Percentiles rank a stretch among this genome's conserved stretches.
Evolutionary conservation across 208 protist species (phyloP).

Genomic region (Crithidia thermophila): DNA sequence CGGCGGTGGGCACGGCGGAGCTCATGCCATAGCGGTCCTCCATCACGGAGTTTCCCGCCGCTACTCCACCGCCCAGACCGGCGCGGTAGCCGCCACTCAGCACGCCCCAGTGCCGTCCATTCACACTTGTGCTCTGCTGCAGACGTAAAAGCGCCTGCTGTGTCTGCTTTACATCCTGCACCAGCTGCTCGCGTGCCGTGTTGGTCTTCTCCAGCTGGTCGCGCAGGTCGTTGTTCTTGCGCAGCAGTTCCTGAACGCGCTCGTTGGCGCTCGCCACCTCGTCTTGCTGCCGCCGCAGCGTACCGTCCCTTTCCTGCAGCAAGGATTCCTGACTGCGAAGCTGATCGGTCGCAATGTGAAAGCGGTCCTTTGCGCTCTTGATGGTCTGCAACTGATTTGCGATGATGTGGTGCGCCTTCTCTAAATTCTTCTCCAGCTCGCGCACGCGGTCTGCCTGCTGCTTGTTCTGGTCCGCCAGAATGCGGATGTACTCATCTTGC

Average conservation of each 20-base stretch:
- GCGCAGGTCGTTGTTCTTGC: constrained; percentile 62
- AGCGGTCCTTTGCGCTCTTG: constrained; percentile 61
- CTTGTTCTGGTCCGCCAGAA: constrained; percentile 74
- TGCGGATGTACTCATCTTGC: constrained; percentile 80
- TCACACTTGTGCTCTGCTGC: constrained; percentile 76
- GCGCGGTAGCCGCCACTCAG: constrained; percentile 15
- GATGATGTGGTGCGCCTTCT: constrained; percentile 91
- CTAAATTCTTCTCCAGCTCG: constrained; percentile 45
- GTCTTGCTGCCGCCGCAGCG: constrained; percentile 43
- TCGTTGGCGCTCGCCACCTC: constrained; percentile 49
- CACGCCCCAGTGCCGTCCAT: constrained; percentile 68
- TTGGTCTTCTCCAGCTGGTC: constrained; percentile 75
- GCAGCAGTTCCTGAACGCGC: constrained; percentile 40
- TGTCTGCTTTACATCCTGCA: constrained; percentile 73
- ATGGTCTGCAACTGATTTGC: constrained; percentile 78
- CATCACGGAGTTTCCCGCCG: no score
- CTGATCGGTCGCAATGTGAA: constrained; percentile 60
- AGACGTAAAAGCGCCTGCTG: constrained; percentile 81
- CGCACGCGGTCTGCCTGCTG: constrained; percentile 49
- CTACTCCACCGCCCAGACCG: background rate
- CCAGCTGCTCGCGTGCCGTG: constrained; percentile 58
- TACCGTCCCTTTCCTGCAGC: constrained; percentile 53
- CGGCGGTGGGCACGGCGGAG: background rate
- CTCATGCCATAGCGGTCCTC: constrained; percentile 3
- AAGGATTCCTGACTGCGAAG: constrained; percentile 54